phyloP scores from a whole-genome alignment of 2,329 filamentous ascomycete species.

The Xylaria digitata region DNA sequence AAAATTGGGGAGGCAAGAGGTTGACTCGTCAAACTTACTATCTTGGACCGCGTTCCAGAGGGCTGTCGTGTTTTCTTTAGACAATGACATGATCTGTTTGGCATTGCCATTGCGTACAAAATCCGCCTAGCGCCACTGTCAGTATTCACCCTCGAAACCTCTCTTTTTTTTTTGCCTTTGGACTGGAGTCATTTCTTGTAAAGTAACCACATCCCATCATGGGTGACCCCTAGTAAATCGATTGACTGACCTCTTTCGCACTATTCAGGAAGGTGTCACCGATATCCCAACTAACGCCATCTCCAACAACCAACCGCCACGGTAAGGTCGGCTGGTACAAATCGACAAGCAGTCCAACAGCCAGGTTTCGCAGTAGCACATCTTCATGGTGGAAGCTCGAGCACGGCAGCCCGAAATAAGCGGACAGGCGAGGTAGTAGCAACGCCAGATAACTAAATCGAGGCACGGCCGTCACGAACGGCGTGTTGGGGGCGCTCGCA shows the following conservation, averaged over 20 bases:
- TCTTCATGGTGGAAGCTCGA: constrained; percentile 67
- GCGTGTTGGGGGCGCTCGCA: constrained; percentile 57
- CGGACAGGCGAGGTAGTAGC: constrained; percentile 64
- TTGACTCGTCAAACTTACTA: constrained; percentile 59
- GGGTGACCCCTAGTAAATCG: not conserved
- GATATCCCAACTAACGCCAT: constrained; percentile 69
- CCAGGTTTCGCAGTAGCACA: constrained; percentile 50
- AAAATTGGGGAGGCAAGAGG: constrained; percentile 5
- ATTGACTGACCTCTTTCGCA: constrained; percentile 66
- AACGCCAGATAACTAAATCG: constrained; percentile 70
- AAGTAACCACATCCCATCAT: not conserved
- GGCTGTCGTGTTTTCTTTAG: constrained; percentile 82
- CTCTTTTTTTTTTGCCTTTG: too few species aligned
- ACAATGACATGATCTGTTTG: constrained; percentile 89
- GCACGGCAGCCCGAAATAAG: constrained; percentile 65
- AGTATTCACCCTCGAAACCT: constrained; percentile 10
- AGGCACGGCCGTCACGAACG: constrained; percentile 65
- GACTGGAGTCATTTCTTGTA: not conserved
- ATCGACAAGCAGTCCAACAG: constrained; percentile 59
- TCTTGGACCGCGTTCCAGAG: constrained; percentile 85
- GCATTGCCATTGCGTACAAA: constrained; percentile 89
- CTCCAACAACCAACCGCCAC: constrained; percentile 66
- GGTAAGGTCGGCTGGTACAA: constrained; percentile 66
- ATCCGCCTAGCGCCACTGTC: constrained; percentile 68
- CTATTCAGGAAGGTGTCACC: constrained; percentile 72